Conservation (phyloP, 345 rosid species). For the Lepidium africanum region DNA sequence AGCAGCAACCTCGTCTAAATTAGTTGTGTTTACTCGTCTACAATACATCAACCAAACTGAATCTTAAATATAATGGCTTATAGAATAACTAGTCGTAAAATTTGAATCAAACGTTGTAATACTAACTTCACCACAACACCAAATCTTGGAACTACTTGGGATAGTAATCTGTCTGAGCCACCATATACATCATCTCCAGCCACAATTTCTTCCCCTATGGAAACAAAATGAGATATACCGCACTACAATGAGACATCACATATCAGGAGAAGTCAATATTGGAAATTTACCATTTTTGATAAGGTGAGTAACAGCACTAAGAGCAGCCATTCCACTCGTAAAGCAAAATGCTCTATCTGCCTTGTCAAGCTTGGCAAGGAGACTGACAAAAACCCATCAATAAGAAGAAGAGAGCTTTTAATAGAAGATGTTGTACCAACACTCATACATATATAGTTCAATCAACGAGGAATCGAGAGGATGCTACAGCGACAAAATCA, state of each 20-base stretch:
- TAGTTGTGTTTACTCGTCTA: constrained; percentile 78
- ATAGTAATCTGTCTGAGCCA: constrained; percentile 83
- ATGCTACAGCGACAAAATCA: neutral
- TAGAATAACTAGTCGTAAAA: neutral
- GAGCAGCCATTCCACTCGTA: constrained; percentile 99
- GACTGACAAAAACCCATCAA: constrained; percentile 34
- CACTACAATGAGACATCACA: neutral
- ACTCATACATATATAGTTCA: neutral
- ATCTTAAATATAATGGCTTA: constrained; percentile 3
- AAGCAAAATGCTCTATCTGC: constrained; percentile 96
- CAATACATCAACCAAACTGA: constrained; percentile 18
- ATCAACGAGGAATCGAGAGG: neutral
- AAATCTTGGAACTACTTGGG: constrained; percentile 71
- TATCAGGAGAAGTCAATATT: neutral
- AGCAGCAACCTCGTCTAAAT: constrained; percentile 67
- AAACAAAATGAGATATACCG: neutral
- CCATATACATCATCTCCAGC: constrained; percentile 96
- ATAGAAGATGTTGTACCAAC: neutral
- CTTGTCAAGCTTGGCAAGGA: constrained; percentile 89
- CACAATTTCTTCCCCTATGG: constrained; percentile 74
- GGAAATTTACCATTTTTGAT: constrained; percentile 46
- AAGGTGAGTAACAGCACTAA: constrained; percentile 72
- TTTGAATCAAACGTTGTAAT: neutral
- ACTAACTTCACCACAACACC: constrained; percentile 82
- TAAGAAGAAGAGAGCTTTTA: neutral